phyloP scores from a whole-genome alignment of 2,329 filamentous ascomycete genomes.

The Akanthomyces dipterigenus region DNA sequence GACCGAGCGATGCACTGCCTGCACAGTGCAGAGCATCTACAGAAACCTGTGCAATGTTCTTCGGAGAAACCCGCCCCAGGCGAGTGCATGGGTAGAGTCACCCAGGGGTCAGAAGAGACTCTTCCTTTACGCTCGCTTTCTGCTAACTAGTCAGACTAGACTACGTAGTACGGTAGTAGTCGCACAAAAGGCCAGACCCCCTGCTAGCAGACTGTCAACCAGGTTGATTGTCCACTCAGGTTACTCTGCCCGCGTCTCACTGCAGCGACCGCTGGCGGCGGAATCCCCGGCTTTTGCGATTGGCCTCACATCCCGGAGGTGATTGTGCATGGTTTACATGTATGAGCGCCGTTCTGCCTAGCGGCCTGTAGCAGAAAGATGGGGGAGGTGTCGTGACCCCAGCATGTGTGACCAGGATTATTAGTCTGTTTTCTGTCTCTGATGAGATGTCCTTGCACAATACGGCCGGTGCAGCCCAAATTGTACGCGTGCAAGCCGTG shows the following conservation, averaged over 20 bases:
- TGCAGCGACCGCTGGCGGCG: background rate
- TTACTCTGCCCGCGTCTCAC: background rate
- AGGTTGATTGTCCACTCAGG: background rate
- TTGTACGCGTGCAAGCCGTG: background rate
- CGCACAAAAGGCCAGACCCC: background rate
- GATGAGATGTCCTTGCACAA: background rate
- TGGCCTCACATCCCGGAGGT: slow-evolving; percentile 5
- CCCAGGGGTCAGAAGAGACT: too few species aligned
- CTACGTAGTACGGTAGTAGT: too few species aligned
- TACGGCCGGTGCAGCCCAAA: background rate
- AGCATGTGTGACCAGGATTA: background rate
- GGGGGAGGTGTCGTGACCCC: background rate
- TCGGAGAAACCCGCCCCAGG: too few species aligned
- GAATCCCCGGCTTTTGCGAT: slow-evolving; percentile 1
- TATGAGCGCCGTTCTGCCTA: background rate
- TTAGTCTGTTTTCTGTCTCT: slow-evolving; percentile 2
- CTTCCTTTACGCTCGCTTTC: too few species aligned
- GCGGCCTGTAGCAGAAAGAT: background rate
- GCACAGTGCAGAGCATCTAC: background rate
- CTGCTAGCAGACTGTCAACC: background rate
- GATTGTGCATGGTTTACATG: background rate
- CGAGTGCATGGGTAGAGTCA: too few species aligned
- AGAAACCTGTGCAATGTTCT: background rate
- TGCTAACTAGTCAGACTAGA: too few species aligned
- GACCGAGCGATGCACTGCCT: background rate